These are phyloP conservation scores for Udeniomyces megalosporus DNA, from an alignment of 768 basidiomycete species.

Conservation along the genomic window DNA sequence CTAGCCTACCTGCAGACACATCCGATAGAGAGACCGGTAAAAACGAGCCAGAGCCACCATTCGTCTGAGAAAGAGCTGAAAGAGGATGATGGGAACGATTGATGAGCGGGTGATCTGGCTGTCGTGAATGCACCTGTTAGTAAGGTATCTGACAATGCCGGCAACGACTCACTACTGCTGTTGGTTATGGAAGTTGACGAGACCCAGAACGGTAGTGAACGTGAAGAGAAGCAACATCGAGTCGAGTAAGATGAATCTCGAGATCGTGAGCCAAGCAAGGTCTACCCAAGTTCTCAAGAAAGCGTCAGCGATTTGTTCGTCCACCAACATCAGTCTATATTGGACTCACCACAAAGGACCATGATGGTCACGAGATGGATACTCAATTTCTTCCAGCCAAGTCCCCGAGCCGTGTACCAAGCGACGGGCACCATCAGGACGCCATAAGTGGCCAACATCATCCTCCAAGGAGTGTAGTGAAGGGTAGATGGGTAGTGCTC, in stretches of 20 bases:
- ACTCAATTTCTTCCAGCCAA: conserved; percentile 77
- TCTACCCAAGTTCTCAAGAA: conserved; percentile 41
- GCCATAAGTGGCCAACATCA: conserved; percentile 85
- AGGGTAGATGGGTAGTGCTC: conserved; percentile 64
- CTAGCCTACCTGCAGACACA: conserved; percentile 64
- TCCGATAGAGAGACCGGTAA: conserved; percentile 89
- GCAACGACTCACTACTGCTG: conserved; percentile 61
- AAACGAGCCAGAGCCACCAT: conserved; percentile 92
- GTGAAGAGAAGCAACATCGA: conserved; percentile 99
- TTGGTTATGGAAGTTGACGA: conserved; percentile 94
- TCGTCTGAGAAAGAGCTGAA: conserved; percentile 77
- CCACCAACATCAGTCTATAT: neutral
- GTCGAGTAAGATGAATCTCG: conserved; percentile 90
- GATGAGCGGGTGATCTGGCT: too few species aligned
- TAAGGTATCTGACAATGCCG: neutral
- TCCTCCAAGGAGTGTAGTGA: conserved; percentile 86
- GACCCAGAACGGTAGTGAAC: conserved; percentile 83
- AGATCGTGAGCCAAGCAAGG: conserved; percentile 90
- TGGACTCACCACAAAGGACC: conserved; percentile 64
- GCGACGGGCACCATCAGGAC: conserved; percentile 88
- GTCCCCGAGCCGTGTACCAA: conserved; percentile 90
- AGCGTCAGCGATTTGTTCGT: neutral
- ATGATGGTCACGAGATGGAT: conserved; percentile 85
- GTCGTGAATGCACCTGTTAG: too few species aligned
- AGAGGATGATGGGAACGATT: neutral